Conservation (phyloP, 129 eudicot genomes). For the Pittosporum tobira region DNA sequence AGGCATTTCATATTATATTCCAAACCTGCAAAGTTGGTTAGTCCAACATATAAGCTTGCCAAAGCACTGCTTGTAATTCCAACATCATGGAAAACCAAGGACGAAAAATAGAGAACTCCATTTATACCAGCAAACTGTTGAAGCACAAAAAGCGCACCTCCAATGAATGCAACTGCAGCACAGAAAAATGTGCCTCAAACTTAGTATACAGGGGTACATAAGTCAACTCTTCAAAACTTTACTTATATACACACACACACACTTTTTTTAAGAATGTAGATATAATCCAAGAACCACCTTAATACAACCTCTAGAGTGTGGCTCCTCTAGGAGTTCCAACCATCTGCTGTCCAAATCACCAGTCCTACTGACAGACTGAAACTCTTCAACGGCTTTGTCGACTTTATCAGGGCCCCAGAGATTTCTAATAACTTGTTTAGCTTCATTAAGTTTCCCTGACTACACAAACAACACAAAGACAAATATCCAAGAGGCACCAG, state of each 20-base stretch:
- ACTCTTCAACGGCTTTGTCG: conserved; percentile 59
- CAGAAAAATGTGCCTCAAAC: conserved; percentile 4
- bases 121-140: conserved; percentile 91
- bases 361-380: conserved; percentile 52
- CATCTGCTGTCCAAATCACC: conserved; percentile 71
- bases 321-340: conserved; percentile 71
- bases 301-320: conserved; percentile 70
- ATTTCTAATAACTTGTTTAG: conserved; percentile 41
- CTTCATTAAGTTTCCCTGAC: conserved; percentile 70
- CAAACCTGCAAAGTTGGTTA: conserved; percentile 87
- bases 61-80: conserved; percentile 76
- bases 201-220: neutral
- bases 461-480: conserved; percentile 21
- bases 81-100: conserved; percentile 73
- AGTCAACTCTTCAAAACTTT: neutral
- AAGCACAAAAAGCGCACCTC: conserved; percentile 70
- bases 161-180: conserved; percentile 67
- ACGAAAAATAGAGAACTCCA: conserved; percentile 84
- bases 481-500: conserved; percentile 5
- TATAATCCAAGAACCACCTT: conserved; percentile 18
- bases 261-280: neutral
- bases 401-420: conserved; percentile 70
- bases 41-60: conserved; percentile 76
- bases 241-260: too few species aligned
- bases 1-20: neutral